Evolutionary conservation across 108 stramenopile genomes (phyloP), one percentile per base, ranked within the genome.

Genomic region (Cyclotella sp.): DNA sequence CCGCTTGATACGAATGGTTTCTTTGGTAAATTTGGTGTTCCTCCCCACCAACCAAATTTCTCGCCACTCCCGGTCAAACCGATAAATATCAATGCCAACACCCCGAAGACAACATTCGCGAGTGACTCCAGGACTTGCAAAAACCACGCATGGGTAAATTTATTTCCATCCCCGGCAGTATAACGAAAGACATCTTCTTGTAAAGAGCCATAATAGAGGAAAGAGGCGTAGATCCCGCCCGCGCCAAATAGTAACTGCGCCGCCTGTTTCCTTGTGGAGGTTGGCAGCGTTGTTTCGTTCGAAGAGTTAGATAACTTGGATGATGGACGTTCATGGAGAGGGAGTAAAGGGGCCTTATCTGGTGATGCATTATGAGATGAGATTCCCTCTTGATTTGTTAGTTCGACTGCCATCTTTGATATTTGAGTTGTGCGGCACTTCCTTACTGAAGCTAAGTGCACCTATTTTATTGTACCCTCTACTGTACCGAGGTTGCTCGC

Each of bases 161-260:
- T 87, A 15, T 47, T 70, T 9, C 87, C 89, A 68, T 91, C 89
- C 9, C 64, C 76, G n/a, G 78, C 67, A 43, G 64, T 65, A 60
- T 92, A 93, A 18, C 77, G 80, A 68, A 91, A 92, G 0, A 94
- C 84, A 69, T 95, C 93, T 84, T 97, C 97, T 84, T 97, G 97
- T 11, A 96, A 62, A 12, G 86, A 83, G 7, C 95, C 97, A 54
- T 93, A 95, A 59, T 85, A 82, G 14, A 97, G 75, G 70, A 92
- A 97, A 44, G 91, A 87, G 11, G 82, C 83, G 62, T 94, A 95
- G 57, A 97, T 93, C 16, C 97, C 95, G 18, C 88, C 83, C 26
- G 83, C 86, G 30, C 87, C 88, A 70, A 91, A 72, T 52, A 89
- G 62, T 9, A 89, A 75, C 72, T 84, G 85, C n/a, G 81, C 9